phyloP scores from a whole-genome alignment of 352 stramenopile species.

The Phytophthora citrophthora region DNA sequence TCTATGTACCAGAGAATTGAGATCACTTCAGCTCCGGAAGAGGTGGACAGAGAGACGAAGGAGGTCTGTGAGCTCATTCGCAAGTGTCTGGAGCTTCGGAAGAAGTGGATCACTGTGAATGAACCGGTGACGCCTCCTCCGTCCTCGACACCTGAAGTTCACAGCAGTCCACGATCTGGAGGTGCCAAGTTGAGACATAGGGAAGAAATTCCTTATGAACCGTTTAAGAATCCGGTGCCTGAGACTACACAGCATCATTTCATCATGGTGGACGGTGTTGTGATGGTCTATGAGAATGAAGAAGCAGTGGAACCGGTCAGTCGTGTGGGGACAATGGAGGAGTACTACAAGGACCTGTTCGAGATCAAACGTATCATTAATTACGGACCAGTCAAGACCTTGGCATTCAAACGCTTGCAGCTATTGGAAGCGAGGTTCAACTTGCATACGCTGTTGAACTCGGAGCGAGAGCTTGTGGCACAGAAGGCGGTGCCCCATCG shows the following conservation, averaged over 20 bases:
- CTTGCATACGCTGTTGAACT: slow-evolving; percentile 97
- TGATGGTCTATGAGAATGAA: slow-evolving; percentile 52
- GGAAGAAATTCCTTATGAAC: slow-evolving; percentile 79
- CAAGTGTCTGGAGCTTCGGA: slow-evolving; percentile 73
- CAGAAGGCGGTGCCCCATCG: slow-evolving; percentile 97
- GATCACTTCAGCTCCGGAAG: slow-evolving; percentile 70
- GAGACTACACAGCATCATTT: slow-evolving; percentile 58
- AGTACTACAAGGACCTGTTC: slow-evolving; percentile 82
- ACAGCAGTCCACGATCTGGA: slow-evolving; percentile 43
- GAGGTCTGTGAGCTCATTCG: slow-evolving; percentile 82
- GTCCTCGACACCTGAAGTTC: slow-evolving; percentile 17
- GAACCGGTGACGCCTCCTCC: slow-evolving; percentile 30
- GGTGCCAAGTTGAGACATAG: slow-evolving; percentile 59
- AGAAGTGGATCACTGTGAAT: slow-evolving; percentile 76
- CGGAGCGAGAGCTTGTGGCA: slow-evolving; percentile 93
- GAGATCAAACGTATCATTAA: slow-evolving; percentile 90
- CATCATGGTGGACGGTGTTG: slow-evolving; percentile 65
- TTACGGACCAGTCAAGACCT: slow-evolving; percentile 86
- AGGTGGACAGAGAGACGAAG: slow-evolving; percentile 77
- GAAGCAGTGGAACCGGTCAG: slow-evolving; percentile 43
- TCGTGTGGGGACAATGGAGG: slow-evolving; percentile 48
- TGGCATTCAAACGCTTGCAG: slow-evolving; percentile 89
- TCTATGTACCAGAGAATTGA: slow-evolving; percentile 81
- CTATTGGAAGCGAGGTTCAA: slow-evolving; percentile 95
- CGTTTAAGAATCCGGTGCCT: slow-evolving; percentile 48